Base-by-base conservation (phyloP, 1,284 basidiomycete species). In the Pascua sp. region DNA sequence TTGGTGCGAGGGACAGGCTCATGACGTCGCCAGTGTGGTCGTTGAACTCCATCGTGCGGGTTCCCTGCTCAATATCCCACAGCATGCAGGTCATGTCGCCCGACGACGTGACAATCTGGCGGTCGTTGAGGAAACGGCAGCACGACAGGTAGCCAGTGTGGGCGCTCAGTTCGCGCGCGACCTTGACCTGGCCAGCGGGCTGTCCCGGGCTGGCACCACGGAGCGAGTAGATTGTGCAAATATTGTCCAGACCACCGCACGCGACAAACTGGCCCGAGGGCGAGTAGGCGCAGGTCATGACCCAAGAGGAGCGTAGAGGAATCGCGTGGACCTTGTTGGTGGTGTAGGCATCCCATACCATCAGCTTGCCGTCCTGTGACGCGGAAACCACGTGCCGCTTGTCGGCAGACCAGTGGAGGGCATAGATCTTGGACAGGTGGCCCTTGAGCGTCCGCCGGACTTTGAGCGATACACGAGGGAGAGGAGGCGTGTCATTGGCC, bases 61-160 rank as follows among this genome's bases (percentile, higher is more conserved):
- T 91, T 64, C 95, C 96, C 36, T 91, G 91, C 77, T 98, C 94
- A 64, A 98, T 91, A 78, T 98, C 95, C 95, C 96, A 98, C 42
- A 98, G 84, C 92, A 98, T 98, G 77, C 96, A 98, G 43, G 93
- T 96, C 94, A 98, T 98, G 78, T 98, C 95, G 60, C 95, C 95
- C 16, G 93, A 97, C 64, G 86, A 89, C 37, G 95, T 98, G 61
- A 98, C 86, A 69, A 98, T 97, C 82, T 98, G 93, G 59, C 94
- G 84, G 80, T 98, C 96, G 73, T 91, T 97, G 81, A 98, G 86
- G 82, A 98, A 98, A 44, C 95, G 87, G 80, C 95, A 98, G 82
- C 95, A 98, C 69, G 87, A 90, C 66, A 98, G 86, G 77, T 98
- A 98, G 39, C 96, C 95, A 15, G 93, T 94, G 78, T 98, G 95